Evolutionary conservation across 176 grass and related monocot genomes (phyloP).

Genomic region (Triticum turgidum): DNA sequence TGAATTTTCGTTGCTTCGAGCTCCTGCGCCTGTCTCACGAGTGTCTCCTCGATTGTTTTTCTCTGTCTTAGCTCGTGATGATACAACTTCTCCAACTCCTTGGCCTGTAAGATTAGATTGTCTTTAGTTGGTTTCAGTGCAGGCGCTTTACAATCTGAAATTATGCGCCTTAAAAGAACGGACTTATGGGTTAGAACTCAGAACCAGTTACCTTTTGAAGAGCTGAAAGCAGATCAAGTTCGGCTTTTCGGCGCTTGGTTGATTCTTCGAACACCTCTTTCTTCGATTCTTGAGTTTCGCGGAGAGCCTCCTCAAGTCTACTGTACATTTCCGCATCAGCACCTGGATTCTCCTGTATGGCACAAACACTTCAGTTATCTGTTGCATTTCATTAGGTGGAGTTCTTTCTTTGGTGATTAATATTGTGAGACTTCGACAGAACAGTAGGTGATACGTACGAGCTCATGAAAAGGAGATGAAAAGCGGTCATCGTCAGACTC

Average conservation of each 20-base stretch:
- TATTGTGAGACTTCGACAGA: neutral
- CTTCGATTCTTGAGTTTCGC: conserved; percentile 54
- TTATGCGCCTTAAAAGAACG: neutral
- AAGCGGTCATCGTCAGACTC: conserved; percentile 25
- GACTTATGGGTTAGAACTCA: neutral
- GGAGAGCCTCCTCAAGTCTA: conserved; percentile 59
- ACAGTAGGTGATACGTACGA: conserved; percentile 27
- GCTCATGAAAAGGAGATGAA: conserved; percentile 32
- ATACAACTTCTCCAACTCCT: conserved; percentile 39
- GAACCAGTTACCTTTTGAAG: conserved; percentile 49
- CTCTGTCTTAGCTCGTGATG: conserved; percentile 49
- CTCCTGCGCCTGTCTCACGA: conserved; percentile 39
- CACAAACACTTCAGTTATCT: conserved; percentile 7
- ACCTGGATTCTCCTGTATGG: conserved; percentile 36
- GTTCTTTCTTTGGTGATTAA: neutral
- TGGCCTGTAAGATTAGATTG: conserved; percentile 34
- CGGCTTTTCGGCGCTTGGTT: conserved; percentile 52
- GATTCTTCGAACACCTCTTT: conserved; percentile 73
- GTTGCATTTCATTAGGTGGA: neutral
- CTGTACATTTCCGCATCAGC: conserved; percentile 47
- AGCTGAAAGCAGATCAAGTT: conserved; percentile 50
- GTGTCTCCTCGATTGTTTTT: conserved; percentile 37
- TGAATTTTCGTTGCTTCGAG: conserved; percentile 36
- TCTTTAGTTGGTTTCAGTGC: conserved; percentile 16
- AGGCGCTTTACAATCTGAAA: neutral